phyloP scores from a whole-genome alignment of 1,284 basidiomycete genomes.

The Ganoderma sinense region DNA sequence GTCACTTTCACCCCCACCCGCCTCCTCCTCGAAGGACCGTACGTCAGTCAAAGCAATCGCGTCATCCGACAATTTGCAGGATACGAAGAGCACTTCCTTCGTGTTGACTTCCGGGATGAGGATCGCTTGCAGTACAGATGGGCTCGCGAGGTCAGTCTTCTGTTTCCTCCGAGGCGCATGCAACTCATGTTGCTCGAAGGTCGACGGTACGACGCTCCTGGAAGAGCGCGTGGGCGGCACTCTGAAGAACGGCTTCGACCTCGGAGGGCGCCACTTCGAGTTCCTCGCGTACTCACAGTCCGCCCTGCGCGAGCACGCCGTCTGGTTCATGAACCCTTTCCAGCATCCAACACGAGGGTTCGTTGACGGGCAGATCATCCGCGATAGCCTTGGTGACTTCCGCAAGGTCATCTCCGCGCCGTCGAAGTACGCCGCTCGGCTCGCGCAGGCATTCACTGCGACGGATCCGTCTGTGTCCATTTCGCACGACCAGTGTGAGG shows the following conservation, averaged over 20 bases:
- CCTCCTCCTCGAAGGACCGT: conserved; percentile 77
- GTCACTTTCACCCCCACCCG: conserved; percentile 78
- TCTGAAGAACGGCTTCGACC: conserved; percentile 69
- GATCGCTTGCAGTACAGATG: conserved; percentile 73
- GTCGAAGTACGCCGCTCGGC: conserved; percentile 80
- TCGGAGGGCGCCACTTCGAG: conserved; percentile 74
- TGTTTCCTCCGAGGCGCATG: too few relatives aligned
- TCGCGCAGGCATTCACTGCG: conserved; percentile 85
- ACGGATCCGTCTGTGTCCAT: conserved; percentile 77
- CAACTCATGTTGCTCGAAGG: conserved; percentile 26
- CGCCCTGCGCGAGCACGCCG: conserved; percentile 72
- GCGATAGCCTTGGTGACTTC: conserved; percentile 72
- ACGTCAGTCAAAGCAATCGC: conserved; percentile 69
- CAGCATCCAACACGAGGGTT: conserved; percentile 47
- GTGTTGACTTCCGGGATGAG: conserved; percentile 83
- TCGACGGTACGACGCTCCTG: conserved; percentile 66
- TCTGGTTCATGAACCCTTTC: conserved; percentile 81
- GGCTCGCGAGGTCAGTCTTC: conserved; percentile 53
- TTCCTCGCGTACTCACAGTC: conserved; percentile 82
- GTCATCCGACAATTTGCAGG: conserved; percentile 67
- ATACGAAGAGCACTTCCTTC: conserved; percentile 71
- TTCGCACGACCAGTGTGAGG: conserved; percentile 61
- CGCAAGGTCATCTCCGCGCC: conserved; percentile 62
- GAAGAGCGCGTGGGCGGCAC: conserved; percentile 66
- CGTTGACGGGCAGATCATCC: conserved; percentile 63